phyloP scores from a whole-genome alignment of 768 basidiomycete genomes.

The Pleurotus citrinopileatus region DNA sequence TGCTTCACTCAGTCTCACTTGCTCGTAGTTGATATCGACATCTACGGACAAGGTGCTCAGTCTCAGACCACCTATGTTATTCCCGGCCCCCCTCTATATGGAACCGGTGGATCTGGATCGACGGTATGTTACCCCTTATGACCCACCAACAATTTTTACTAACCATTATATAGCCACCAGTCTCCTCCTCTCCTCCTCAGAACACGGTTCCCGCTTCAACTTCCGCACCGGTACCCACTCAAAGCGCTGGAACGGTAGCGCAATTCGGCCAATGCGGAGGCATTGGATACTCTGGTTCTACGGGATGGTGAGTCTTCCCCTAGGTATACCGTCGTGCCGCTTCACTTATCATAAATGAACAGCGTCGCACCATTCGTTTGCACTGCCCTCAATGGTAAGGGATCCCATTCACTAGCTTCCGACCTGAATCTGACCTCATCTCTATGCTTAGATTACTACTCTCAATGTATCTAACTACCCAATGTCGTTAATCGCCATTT shows the following conservation, averaged over 20 bases:
- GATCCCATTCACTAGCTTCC: background rate
- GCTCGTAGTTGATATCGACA: conserved; percentile 34
- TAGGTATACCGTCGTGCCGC: background rate
- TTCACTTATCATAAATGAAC: background rate
- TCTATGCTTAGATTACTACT: conserved; percentile 30
- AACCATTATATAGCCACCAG: background rate
- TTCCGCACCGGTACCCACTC: conserved; percentile 14
- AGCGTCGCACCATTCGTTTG: conserved; percentile 37
- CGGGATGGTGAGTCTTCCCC: conserved; percentile 29
- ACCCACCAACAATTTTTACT: background rate
- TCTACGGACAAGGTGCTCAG: conserved; percentile 36
- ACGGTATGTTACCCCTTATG: background rate
- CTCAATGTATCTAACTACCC: conserved; percentile 30
- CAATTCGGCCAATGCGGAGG: conserved; percentile 45
- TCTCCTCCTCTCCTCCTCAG: background rate
- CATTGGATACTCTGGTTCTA: conserved; percentile 33
- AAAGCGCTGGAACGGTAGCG: conserved; percentile 27
- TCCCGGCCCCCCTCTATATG: conserved; percentile 47
- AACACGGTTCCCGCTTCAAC: conserved; percentile 13
- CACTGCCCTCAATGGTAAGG: conserved; percentile 30
- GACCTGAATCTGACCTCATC: background rate
- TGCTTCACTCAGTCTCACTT: conserved; percentile 18
- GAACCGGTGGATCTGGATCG: conserved; percentile 17
- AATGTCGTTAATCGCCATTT: background rate
- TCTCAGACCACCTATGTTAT: conserved; percentile 35